Conservation (phyloP, 306 rosid genomes). For the Dalbergia cultrata region DNA sequence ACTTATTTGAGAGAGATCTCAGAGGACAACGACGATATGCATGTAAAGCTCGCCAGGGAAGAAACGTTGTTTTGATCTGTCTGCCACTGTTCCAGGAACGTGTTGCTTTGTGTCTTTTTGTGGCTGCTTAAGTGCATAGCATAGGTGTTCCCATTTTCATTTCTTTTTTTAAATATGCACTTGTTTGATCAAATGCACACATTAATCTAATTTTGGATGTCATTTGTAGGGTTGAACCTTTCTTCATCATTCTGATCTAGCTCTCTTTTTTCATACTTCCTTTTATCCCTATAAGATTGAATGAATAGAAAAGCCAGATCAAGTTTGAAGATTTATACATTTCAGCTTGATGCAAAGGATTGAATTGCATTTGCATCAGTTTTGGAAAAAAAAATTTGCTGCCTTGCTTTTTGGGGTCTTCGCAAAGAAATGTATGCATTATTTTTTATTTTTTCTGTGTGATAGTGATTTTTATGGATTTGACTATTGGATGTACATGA, state of each 20-base stretch:
- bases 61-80: constrained; percentile 36
- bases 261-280: background rate
- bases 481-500: constrained; percentile 41
- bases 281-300: background rate
- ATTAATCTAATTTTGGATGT: constrained; percentile 20
- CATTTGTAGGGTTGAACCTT: constrained; percentile 24
- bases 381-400: constrained; percentile 39
- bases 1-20: too few relatives aligned
- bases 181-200: constrained; percentile 34
- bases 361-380: background rate
- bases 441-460: background rate
- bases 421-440: background rate
- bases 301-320: constrained; percentile 33
- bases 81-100: constrained; percentile 39
- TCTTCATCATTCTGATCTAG: constrained; percentile 44
- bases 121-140: constrained; percentile 35
- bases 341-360: constrained; percentile 31
- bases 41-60: too few relatives aligned
- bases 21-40: too few relatives aligned
- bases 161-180: background rate
- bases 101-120: constrained; percentile 28
- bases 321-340: constrained; percentile 33
- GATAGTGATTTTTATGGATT: constrained; percentile 22
- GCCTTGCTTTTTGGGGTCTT: constrained; percentile 19
- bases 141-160: constrained; percentile 35